These are phyloP conservation scores for Canna indica DNA, from an alignment of 176 grass and related monocot species.

Conservation along the genomic window DNA sequence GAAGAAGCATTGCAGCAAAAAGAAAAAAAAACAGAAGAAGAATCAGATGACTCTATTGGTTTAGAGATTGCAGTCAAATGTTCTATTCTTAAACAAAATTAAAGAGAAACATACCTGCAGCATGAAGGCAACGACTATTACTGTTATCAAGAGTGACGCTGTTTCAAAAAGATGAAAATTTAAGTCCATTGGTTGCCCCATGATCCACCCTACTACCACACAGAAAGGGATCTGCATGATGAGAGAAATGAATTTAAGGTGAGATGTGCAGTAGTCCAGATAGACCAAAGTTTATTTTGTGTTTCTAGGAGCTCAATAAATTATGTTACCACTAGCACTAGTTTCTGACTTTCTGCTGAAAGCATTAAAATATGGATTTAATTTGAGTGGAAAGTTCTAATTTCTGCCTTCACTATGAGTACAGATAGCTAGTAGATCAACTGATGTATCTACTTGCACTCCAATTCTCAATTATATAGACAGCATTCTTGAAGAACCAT, in stretches of 20 bases:
- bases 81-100: not conserved
- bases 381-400: too few species aligned
- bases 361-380: too few species aligned
- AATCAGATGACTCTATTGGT: not conserved
- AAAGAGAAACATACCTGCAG: constrained; percentile 43
- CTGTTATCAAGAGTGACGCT: constrained; percentile 55
- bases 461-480: too few species aligned
- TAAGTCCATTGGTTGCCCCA: constrained; percentile 69
- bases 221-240: constrained; percentile 65
- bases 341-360: too few species aligned
- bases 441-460: too few species aligned
- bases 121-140: constrained; percentile 66
- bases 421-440: too few species aligned
- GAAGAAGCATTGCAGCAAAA: constrained; percentile 2
- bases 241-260: not conserved
- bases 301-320: too few species aligned
- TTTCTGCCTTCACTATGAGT: too few species aligned
- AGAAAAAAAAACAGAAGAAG: not conserved
- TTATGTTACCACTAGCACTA: too few species aligned
- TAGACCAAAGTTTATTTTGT: not conserved
- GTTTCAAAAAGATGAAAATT: constrained; percentile 86
- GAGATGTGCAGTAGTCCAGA: not conserved
- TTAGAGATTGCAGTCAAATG: not conserved
- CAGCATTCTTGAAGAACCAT: too few species aligned
- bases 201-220: constrained; percentile 59